These are phyloP conservation scores for Hamigera avellanea DNA, from an alignment of 495 filamentous ascomycete genomes.

Conservation along the genomic window DNA sequence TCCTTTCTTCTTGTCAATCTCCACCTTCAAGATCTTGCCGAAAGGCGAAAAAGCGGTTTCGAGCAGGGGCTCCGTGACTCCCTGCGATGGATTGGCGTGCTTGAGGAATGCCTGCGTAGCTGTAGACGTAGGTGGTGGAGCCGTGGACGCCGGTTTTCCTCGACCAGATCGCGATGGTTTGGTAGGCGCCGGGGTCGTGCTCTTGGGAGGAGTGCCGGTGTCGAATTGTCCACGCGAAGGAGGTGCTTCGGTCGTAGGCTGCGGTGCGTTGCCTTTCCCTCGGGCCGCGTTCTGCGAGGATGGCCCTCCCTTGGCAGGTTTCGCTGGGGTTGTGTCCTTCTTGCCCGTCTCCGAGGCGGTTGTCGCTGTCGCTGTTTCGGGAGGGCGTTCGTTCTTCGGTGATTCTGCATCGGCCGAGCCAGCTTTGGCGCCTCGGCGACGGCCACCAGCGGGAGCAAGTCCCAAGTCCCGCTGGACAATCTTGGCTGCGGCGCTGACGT, in stretches of 20 bases:
- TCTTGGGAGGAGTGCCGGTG: no score
- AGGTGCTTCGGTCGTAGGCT: slow-evolving; percentile 10
- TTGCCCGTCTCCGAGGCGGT: slow-evolving; percentile 22
- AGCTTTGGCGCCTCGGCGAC: slow-evolving; percentile 32
- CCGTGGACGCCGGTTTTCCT: slow-evolving; percentile 17
- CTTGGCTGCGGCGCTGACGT: slow-evolving; percentile 61
- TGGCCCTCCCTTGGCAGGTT: slow-evolving; percentile 17
- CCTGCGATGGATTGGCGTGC: slow-evolving; percentile 83
- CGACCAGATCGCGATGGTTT: slow-evolving; percentile 21
- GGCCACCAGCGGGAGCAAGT: slow-evolving; percentile 47
- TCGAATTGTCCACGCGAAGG: no score
- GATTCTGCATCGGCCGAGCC: slow-evolving; percentile 20
- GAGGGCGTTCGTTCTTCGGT: slow-evolving; percentile 14
- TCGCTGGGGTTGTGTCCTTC: slow-evolving; percentile 17
- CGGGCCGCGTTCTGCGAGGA: slow-evolving; percentile 13
- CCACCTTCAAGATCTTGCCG: slow-evolving; percentile 61
- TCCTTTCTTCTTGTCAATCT: slow-evolving; percentile 87
- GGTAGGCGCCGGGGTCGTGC: slow-evolving; percentile 15
- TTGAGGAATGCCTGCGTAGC: slow-evolving; percentile 83
- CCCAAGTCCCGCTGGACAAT: slow-evolving; percentile 89
- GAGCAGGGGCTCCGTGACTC: slow-evolving; percentile 70
- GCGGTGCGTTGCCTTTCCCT: slow-evolving; percentile 5
- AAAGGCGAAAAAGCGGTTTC: slow-evolving; percentile 58
- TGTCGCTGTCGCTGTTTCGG: slow-evolving; percentile 17
- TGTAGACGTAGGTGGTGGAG: slow-evolving; percentile 37